Base-by-base conservation (phyloP, 495 filamentous ascomycete genomes). In the Echria macrotheca region DNA sequence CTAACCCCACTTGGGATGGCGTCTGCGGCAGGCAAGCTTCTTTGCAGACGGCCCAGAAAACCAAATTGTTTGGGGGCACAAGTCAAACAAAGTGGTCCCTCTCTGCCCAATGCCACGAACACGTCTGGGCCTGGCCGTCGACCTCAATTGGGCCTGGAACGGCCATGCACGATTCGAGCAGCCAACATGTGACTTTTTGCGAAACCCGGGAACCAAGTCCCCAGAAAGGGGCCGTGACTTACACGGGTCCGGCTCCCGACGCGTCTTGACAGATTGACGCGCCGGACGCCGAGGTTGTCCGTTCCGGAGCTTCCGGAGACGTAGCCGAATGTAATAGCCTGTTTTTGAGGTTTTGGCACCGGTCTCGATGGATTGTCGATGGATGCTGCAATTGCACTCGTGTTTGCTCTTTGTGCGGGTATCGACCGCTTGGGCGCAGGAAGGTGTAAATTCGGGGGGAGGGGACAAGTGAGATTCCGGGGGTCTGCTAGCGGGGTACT, bases 401-500 rank as follows among this genome's bases (percentile, higher is more conserved):
- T n/a, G n/a, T n/a, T n/a, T 42, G 11, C 39, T 24, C 21, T 11
- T 42, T 23, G 39, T 12, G 39, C 39, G 11, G 21, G 19, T 24
- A n/a, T 42, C 39, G 21, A 12, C 23, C 15, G 39, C 26, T 12
- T 19, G 15, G 39, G 26, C 26, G 24, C 15, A 19, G 39, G 15
- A 19, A 26, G 42, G 9, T 44, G 23, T 26, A 44, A 44, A 44
- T 31, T 48, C 46, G 33, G 17, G 28, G 35, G 46, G 14, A 45
- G 39, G 39, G 46, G 53, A 29, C 35, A 18, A 38, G 38, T 31
- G 26, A 48, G 49, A 44, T 36, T 29, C 47, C 50, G 32, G 33
- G n/a, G 42, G 44, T 43, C 33, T 54, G 59, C 43, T 61, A 61
- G 59, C 32, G 59, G 44, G 47, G 59, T 59, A 59, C 58, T 33